These are phyloP conservation scores for Lycium barbarum DNA, from an alignment of 257 asterid genomes.

Conservation along the genomic window DNA sequence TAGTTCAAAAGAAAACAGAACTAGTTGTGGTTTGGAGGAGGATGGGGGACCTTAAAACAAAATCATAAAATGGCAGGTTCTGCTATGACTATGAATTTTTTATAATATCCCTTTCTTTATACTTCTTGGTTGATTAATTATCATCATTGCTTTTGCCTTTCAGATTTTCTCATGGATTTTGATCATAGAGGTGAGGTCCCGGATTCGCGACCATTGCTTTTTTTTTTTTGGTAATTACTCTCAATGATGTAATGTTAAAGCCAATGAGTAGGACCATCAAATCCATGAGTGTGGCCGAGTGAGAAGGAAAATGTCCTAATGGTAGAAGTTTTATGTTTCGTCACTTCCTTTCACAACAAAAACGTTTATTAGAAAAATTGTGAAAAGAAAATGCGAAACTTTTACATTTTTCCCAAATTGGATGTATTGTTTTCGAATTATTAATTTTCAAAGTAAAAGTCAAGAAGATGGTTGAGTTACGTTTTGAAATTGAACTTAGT, in stretches of 20 bases:
- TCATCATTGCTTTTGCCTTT: conserved; percentile 6
- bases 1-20: conserved; percentile 9
- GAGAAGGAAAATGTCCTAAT: neutral
- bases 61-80: neutral
- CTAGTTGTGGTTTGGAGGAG: neutral
- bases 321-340: neutral
- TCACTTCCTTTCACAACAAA: neutral
- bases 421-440: neutral
- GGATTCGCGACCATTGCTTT: neutral
- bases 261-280: neutral
- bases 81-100: too few relatives aligned
- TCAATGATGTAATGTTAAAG: neutral
- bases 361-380: neutral
- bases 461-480: neutral
- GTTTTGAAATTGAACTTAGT: neutral
- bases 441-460: neutral
- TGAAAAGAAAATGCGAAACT: neutral
- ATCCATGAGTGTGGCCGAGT: conserved; percentile 4
- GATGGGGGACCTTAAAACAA: neutral
- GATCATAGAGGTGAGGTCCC: neutral
- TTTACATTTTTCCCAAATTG: neutral
- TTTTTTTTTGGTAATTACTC: neutral
- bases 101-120: neutral
- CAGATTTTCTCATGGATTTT: neutral
- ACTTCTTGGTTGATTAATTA: neutral